These are phyloP conservation scores for Tolypocladium nubicola DNA, from an alignment of 2,329 filamentous ascomycete species.

Conservation along the genomic window DNA sequence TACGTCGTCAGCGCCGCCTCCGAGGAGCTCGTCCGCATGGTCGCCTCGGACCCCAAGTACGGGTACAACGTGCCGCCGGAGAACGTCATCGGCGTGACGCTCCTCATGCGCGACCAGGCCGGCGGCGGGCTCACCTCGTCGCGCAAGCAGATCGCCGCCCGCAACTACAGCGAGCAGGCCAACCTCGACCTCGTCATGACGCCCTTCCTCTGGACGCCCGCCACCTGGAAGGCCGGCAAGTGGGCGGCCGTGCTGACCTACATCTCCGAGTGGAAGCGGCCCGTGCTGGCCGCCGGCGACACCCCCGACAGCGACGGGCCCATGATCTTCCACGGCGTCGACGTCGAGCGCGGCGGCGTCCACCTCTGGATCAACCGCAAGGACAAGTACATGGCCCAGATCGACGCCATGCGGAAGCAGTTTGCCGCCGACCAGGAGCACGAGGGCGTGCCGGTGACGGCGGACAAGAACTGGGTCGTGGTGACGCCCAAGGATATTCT, in stretches of 20 bases:
- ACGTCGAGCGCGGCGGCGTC: slow-evolving; percentile 28
- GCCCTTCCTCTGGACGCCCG: slow-evolving; percentile 30
- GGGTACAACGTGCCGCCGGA: slow-evolving; percentile 33
- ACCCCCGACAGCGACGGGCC: slow-evolving; percentile 31
- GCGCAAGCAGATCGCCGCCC: slow-evolving; percentile 27
- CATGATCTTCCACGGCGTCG: slow-evolving; percentile 33
- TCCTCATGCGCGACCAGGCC: slow-evolving; percentile 21
- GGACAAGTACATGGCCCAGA: slow-evolving; percentile 20
- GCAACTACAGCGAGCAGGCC: slow-evolving; percentile 20
- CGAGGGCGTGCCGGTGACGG: slow-evolving; percentile 26
- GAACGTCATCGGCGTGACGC: slow-evolving; percentile 32
- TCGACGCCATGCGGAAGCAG: slow-evolving; percentile 26
- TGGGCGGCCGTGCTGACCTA: slow-evolving; percentile 31
- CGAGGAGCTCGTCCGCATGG: slow-evolving; percentile 35
- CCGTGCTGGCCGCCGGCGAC: slow-evolving; percentile 30
- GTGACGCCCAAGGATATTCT: slow-evolving; percentile 28
- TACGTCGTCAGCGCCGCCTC: slow-evolving; percentile 30
- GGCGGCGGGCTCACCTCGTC: slow-evolving; percentile 20
- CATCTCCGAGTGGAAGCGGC: slow-evolving; percentile 31
- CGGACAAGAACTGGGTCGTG: slow-evolving; percentile 33
- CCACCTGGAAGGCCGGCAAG: slow-evolving; percentile 32
- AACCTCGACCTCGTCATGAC: slow-evolving; percentile 29
- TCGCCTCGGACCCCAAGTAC: slow-evolving; percentile 31
- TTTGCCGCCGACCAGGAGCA: slow-evolving; percentile 20
- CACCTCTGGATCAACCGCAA: slow-evolving; percentile 31